A percentile compares a stretch with the other conserved stretches of the same genome.
These are phyloP conservation scores for Sonneratia caseolaris DNA, from an alignment of 345 rosid species.

Conservation along the genomic window DNA sequence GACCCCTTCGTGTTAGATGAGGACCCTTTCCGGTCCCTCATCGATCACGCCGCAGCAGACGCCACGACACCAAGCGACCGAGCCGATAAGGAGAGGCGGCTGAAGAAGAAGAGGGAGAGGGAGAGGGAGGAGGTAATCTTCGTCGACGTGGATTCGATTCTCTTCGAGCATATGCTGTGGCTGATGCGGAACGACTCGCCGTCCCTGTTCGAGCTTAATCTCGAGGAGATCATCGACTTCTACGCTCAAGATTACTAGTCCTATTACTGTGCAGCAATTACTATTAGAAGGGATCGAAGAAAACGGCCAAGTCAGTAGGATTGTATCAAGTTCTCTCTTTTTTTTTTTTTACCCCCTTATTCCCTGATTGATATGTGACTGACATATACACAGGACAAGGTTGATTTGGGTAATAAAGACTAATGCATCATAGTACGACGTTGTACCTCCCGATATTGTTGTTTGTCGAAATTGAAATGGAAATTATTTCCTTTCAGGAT, in stretches of 20 bases:
- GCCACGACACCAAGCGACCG: neutral
- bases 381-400: no score
- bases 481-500: no score
- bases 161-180: constrained; percentile 92
- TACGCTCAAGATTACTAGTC: constrained; percentile 50
- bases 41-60: constrained; percentile 14
- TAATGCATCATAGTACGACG: no score
- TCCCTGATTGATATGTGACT: no score
- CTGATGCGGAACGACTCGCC: constrained; percentile 56
- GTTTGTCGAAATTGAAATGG: no score
- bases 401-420: no score
- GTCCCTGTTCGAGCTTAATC: constrained; percentile 57
- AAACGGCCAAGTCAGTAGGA: no score
- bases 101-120: constrained; percentile 7
- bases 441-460: no score
- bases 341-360: no score
- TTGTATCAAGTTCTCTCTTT: no score
- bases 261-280: neutral
- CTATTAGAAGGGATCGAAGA: no score
- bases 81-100: constrained; percentile 1
- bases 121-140: constrained; percentile 26
- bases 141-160: constrained; percentile 60
- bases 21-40: constrained; percentile 51
- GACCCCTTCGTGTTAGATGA: constrained; percentile 58
- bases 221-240: constrained; percentile 66